phyloP scores from a whole-genome alignment of 2,329 filamentous ascomycete genomes.

The Stachybotrys echinatus region DNA sequence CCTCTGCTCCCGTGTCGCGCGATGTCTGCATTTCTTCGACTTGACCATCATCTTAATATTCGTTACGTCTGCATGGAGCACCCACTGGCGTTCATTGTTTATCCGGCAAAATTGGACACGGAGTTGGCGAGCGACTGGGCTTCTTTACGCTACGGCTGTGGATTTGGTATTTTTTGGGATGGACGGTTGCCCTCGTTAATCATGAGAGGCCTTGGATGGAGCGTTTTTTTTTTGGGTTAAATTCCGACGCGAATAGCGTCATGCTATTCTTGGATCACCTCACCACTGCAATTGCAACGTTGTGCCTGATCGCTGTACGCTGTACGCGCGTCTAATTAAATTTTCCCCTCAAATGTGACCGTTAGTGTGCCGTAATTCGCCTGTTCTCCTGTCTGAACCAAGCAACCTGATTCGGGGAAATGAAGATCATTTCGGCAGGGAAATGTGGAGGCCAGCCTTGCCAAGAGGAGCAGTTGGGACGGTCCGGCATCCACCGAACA shows the following conservation, averaged over 20 bases:
- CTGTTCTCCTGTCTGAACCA: background rate
- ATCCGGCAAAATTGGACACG: background rate
- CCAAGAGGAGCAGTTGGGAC: background rate
- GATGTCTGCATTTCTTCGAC: too few species aligned
- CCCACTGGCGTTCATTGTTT: background rate
- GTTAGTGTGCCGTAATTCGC: background rate
- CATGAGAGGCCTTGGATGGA: background rate
- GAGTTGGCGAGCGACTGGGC: background rate
- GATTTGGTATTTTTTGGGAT: background rate
- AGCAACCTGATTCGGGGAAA: constrained; percentile 10
- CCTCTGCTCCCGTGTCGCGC: background rate
- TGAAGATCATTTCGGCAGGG: constrained; percentile 15
- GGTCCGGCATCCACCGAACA: too few species aligned
- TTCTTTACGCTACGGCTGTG: background rate
- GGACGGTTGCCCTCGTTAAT: background rate
- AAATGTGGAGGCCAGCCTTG: background rate
- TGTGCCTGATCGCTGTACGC: background rate
- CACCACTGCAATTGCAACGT: background rate
- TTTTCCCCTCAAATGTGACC: background rate
- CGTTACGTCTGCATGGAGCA: background rate
- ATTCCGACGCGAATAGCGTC: background rate
- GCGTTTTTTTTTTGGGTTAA: too few species aligned
- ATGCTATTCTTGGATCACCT: background rate
- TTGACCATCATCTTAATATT: background rate
- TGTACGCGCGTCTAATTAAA: background rate